Evolutionary conservation across 2,329 filamentous ascomycete species (phyloP).

Genomic region (Sordariomycetes sp.): DNA sequence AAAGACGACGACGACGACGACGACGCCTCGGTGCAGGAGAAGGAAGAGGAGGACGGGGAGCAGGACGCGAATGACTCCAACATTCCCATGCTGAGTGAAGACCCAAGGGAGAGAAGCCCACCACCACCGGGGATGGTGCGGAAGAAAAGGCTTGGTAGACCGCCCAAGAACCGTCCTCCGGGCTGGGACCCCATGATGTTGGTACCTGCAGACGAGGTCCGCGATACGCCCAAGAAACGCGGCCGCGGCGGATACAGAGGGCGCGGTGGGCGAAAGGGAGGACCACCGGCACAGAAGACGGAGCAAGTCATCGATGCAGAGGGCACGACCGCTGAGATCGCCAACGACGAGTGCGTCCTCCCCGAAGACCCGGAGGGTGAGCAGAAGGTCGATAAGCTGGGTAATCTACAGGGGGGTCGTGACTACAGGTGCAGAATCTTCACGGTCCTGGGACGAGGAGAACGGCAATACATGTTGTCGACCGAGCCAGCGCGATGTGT

Average conservation of each 20-base stretch:
- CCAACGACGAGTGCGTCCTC: conserved; percentile 84
- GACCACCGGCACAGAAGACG: conserved; percentile 64
- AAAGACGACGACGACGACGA: conserved; percentile 25
- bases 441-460: conserved; percentile 73
- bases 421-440: conserved; percentile 96
- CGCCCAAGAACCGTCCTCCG: conserved; percentile 74
- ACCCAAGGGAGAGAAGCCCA: conserved; percentile 42
- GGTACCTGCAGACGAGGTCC: conserved; percentile 41
- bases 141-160: conserved; percentile 72
- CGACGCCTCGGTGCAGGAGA: conserved; percentile 26
- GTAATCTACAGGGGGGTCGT: conserved; percentile 70
- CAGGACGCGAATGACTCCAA: too few relatives aligned
- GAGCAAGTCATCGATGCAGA: conserved; percentile 88
- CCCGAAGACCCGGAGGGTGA: conserved; percentile 84
- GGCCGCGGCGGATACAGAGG: conserved; percentile 65
- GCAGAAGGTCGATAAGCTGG: conserved; percentile 84
- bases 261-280: conserved; percentile 57
- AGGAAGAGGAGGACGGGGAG: conserved; percentile 30
- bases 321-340: conserved; percentile 82
- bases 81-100: too few relatives aligned
- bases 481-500: conserved; percentile 95
- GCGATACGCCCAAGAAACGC: conserved; percentile 48
- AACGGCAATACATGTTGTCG: conserved; percentile 93
- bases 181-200: conserved; percentile 64
- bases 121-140: conserved; percentile 56